Base-by-base conservation (phyloP, 2,329 filamentous ascomycete species). In the Fusarium sp. region DNA sequence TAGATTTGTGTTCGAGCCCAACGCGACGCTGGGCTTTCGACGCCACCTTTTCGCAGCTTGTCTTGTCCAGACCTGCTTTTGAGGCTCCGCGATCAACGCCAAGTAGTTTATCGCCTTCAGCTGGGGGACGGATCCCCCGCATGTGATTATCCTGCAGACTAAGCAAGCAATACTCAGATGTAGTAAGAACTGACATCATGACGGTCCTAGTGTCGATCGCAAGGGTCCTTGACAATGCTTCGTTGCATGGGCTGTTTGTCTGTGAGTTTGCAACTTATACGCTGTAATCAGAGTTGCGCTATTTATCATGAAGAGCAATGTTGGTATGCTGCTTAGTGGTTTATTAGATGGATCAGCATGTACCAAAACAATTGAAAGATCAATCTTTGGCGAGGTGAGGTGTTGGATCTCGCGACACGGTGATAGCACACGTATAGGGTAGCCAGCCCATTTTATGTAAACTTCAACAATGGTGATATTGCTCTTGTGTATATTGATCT, bases 101-200 rank as follows among this genome's bases (percentile, higher is more conserved):
- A 55, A 66, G 62, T 55, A 41, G 48, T 43, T 50, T 58, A 62
- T 57, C 42, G 43, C 51, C 61, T 34, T 62, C 25, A 67, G 49
- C 31, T 53, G 37, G 50, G 53, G 58, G 21, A 43, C 14, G 19
- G 25, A 53, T 45, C 49, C 50, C 49, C 58, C 56, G 45, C 66
- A 63, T 62, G 44, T 70, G 58, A 67, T 67, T 50, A 44, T 64
- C 44, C 62, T 59, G 67, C 58, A 67, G 43, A 41, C 43, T 66
- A 55, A 45, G 43, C 48, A 49, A 41, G 26, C 44, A 60, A 31
- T 39, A 28, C 34, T 67, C 52, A 69, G 62, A 70, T 63, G 28
- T 41, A 53, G 67, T 67, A 64, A 70, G 49, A 70, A 57, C 55
- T 64, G 67, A 59, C 57, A 67, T 64, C 66, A 70, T 62, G 45